Base-by-base conservation (phyloP, 352 stramenopile genomes). In the Globisporangium radiosum region DNA sequence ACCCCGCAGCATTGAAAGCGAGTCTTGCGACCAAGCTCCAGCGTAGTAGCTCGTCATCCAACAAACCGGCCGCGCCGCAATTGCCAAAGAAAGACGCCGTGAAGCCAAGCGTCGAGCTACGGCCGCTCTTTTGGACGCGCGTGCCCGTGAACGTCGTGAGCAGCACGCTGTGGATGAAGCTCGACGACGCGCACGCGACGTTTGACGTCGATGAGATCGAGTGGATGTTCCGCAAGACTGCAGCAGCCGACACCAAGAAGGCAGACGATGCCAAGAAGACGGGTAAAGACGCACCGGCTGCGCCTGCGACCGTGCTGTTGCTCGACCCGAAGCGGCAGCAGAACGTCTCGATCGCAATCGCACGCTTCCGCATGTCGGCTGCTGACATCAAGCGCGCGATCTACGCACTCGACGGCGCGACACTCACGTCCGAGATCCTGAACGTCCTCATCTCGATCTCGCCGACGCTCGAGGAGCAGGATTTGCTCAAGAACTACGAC, bases 331-430 rank as follows among this genome's bases (percentile, higher is more conserved):
- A 99, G 71, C 85, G 93, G 33, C 92, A 97, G 44, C 97, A 99
- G 71, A 99, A 99, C 77, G 94, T 98, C 1, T 96, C 92, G n/a
- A 99, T 99, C 47, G 95, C 97, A 15, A 94, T 99, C 54, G 94
- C 94, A 36, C 88, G 95, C 40, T 90, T 98, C 52, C 90, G 97
- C 40, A 97, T 99, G 81, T 95, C 86, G 57, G 82, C 85, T 0
- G 63, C 76, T 1, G 85, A 96, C 58, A 91, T 97, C 53, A 91
- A 94, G 55, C 76, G 81, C 9, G 87, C 87, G 17, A 91, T 97
- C 33, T 90, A 94, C 36, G 69, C 75, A 10, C 70, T 97, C 9
- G 83, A 97, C 62, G 71, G 73, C n/a, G 66, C 68, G 13, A 77
- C 80, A 17, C 54, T 96, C 47, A 86, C 77, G 0, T 90, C 81